Evolutionary conservation across 148 eudicot genomes (phyloP).

Genomic region (Arctostaphylos glauca): DNA sequence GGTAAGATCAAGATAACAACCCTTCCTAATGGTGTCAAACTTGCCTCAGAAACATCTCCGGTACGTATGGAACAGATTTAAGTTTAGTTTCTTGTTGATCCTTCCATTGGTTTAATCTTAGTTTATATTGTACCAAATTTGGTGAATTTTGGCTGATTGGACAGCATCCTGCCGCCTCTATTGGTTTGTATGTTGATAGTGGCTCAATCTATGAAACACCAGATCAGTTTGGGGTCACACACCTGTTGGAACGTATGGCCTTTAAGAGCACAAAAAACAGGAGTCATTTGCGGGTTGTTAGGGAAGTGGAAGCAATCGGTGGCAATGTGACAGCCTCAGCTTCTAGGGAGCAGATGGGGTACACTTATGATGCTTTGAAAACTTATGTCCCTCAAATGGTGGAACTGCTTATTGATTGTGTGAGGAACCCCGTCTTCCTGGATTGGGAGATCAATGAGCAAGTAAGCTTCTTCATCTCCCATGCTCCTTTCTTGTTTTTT

Average conservation of each 20-base stretch:
- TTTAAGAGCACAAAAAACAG: constrained; percentile 84
- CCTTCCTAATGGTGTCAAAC: constrained; percentile 76
- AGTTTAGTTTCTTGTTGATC: background rate
- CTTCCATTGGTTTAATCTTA: background rate
- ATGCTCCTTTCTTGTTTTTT: background rate
- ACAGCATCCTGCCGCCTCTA: constrained; percentile 83
- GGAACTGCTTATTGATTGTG: constrained; percentile 57
- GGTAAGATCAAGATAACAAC: constrained; percentile 77
- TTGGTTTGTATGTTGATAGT: constrained; percentile 76
- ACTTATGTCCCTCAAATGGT: constrained; percentile 62
- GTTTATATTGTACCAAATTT: background rate
- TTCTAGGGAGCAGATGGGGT: constrained; percentile 93
- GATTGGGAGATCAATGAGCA: constrained; percentile 78
- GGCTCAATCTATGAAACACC: constrained; percentile 91
- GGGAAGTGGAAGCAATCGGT: constrained; percentile 98
- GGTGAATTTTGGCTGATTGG: constrained; percentile 11
- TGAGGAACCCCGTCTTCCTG: constrained; percentile 68
- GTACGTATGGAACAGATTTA: constrained; percentile 38
- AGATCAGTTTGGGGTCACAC: constrained; percentile 65
- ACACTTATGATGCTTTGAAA: constrained; percentile 85
- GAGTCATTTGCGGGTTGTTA: constrained; percentile 81
- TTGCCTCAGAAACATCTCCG: constrained; percentile 79
- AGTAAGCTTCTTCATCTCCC: constrained; percentile 20
- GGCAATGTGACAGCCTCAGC: constrained; percentile 77
- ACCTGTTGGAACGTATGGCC: constrained; percentile 96